Conservation (phyloP, 768 basidiomycete species). For the Lactarius quietus region DNA sequence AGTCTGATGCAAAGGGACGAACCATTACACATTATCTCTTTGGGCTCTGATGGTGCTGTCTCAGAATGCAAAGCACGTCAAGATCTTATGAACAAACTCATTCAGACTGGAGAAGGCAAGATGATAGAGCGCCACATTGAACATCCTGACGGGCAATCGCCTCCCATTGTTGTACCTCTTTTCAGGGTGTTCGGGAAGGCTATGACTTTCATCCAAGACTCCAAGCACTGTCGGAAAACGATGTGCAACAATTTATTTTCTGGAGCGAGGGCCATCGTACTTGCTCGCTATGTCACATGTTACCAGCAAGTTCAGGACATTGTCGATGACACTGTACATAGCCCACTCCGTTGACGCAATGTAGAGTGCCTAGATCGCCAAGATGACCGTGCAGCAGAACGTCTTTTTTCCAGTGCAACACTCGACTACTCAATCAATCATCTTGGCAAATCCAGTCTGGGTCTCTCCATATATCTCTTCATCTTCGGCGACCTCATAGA, state of each 20-base stretch:
- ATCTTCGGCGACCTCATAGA: neutral
- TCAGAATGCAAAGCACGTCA: neutral
- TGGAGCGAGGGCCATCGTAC: neutral
- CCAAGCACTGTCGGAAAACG: neutral
- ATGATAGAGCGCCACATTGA: neutral
- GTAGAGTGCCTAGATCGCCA: neutral
- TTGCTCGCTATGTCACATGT: neutral
- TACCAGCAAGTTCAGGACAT: neutral
- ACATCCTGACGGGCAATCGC: neutral
- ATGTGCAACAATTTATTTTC: neutral
- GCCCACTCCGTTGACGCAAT: neutral
- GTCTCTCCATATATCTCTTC: neutral
- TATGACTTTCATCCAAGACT: neutral
- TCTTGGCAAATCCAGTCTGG: neutral
- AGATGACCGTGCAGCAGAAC: neutral
- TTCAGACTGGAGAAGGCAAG: neutral
- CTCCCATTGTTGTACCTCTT: neutral
- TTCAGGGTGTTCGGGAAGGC: neutral
- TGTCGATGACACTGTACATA: neutral
- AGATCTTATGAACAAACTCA: neutral
- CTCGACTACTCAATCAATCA: neutral
- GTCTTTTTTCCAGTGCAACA: neutral
- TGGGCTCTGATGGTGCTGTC: neutral
- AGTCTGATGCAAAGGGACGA: neutral
- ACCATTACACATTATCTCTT: neutral